Evolutionary conservation across 345 rosid species (phyloP).

Genomic region (Lagerstroemia speciosa): DNA sequence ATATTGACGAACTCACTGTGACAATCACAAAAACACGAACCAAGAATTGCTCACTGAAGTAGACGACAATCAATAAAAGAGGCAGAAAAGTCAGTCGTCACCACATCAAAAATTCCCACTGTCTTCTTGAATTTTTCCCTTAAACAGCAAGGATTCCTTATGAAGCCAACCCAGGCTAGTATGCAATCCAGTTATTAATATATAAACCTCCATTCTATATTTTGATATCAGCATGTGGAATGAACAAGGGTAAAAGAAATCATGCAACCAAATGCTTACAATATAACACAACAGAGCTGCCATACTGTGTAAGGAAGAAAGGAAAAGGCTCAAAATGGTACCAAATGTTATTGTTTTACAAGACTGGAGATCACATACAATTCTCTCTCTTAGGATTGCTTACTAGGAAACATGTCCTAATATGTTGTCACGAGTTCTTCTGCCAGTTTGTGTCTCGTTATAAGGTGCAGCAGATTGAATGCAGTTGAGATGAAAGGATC

Average conservation of each 20-base stretch:
- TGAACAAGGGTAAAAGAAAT: neutral
- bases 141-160: neutral
- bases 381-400: too few relatives aligned
- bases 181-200: neutral
- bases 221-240: neutral
- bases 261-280: neutral
- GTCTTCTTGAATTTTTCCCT: too few relatives aligned
- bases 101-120: too few relatives aligned
- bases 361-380: neutral
- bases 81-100: neutral
- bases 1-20: conserved; percentile 68
- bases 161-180: neutral
- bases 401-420: neutral
- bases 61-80: neutral
- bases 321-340: neutral
- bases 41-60: neutral
- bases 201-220: too few relatives aligned
- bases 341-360: neutral
- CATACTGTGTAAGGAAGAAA: neutral
- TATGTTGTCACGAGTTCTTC: neutral
- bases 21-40: neutral
- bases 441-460: neutral
- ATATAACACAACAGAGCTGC: neutral
- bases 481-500: neutral
- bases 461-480: neutral